A percentile compares a stretch with the other conserved stretches of the same genome.
phyloP scores from a whole-genome alignment of 2,329 filamentous ascomycete genomes.

The Pyrenophora tritici-repentis region DNA sequence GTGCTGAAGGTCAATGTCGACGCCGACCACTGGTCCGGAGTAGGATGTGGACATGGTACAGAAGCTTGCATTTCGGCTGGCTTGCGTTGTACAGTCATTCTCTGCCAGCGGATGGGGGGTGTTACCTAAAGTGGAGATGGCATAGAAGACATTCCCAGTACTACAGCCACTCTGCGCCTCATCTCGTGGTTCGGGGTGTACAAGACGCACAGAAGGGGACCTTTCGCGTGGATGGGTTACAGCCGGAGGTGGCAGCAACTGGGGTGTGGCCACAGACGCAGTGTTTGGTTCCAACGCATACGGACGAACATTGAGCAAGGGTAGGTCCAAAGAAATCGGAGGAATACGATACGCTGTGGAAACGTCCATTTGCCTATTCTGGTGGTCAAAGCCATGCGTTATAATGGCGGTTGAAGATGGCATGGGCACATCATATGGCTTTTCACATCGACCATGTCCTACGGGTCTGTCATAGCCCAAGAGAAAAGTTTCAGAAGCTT shows the following conservation, averaged over 20 bases:
- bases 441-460: background rate
- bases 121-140: constrained; percentile 25
- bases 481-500: background rate
- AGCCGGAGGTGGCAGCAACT: constrained; percentile 15
- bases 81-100: constrained; percentile 19
- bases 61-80: constrained; percentile 38
- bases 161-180: constrained; percentile 19
- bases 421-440: background rate
- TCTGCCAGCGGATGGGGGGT: constrained; percentile 23
- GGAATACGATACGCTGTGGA: background rate
- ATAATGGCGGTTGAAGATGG: constrained; percentile 4
- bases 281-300: constrained; percentile 3
- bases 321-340: constrained; percentile 15
- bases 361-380: constrained; percentile 19
- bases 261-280: constrained; percentile 9
- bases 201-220: constrained; percentile 22
- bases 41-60: constrained; percentile 43
- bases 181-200: constrained; percentile 29
- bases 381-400: constrained; percentile 7
- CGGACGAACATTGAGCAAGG: constrained; percentile 4
- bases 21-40: constrained; percentile 42
- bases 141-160: constrained; percentile 30
- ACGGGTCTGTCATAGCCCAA: background rate
- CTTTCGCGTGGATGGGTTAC: constrained; percentile 21
- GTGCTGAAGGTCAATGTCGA: constrained; percentile 42